phyloP scores from a whole-genome alignment of 2,329 filamentous ascomycete species.

The Clarireedia hainanense region DNA sequence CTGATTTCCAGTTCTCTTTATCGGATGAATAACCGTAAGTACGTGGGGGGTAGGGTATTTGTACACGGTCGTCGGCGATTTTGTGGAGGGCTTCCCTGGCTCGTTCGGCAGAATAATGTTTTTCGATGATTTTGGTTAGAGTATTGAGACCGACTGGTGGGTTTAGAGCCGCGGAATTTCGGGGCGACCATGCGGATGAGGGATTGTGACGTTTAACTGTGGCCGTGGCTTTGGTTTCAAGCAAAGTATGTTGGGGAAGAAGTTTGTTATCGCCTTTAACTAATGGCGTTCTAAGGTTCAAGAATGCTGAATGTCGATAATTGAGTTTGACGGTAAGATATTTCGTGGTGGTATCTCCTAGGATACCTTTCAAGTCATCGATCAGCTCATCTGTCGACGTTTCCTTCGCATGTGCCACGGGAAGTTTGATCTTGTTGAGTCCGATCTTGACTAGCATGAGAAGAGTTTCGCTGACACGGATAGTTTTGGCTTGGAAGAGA shows the following conservation, averaged over 20 bases:
- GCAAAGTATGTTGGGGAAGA: slow-evolving; percentile 36
- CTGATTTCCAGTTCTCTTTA: slow-evolving; percentile 5
- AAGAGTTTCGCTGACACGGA: slow-evolving; percentile 22
- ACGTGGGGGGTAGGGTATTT: slow-evolving; percentile 11
- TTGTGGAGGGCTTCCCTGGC: slow-evolving; percentile 17
- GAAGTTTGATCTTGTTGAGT: slow-evolving; percentile 15
- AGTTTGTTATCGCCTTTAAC: slow-evolving; percentile 28
- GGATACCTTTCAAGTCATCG: slow-evolving; percentile 48
- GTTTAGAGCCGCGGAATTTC: slow-evolving; percentile 30
- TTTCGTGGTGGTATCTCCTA: slow-evolving; percentile 40
- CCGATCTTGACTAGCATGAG: slow-evolving; percentile 26
- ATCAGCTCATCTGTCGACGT: slow-evolving; percentile 47
- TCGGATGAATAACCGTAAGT: neutral
- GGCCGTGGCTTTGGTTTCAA: slow-evolving; percentile 46
- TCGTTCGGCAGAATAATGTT: slow-evolving; percentile 16
- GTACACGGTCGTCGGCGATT: slow-evolving; percentile 15
- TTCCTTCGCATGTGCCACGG: slow-evolving; percentile 28
- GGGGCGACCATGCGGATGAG: slow-evolving; percentile 45
- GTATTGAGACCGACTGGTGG: slow-evolving; percentile 17
- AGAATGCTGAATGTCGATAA: slow-evolving; percentile 50
- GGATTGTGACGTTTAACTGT: slow-evolving; percentile 41
- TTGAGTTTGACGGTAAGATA: slow-evolving; percentile 45
- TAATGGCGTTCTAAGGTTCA: neutral
- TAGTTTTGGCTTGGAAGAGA: slow-evolving; percentile 18
- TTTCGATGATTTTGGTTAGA: slow-evolving; percentile 22